Conservation (phyloP, 306 rosid genomes). For the Arachis stenosperma region DNA sequence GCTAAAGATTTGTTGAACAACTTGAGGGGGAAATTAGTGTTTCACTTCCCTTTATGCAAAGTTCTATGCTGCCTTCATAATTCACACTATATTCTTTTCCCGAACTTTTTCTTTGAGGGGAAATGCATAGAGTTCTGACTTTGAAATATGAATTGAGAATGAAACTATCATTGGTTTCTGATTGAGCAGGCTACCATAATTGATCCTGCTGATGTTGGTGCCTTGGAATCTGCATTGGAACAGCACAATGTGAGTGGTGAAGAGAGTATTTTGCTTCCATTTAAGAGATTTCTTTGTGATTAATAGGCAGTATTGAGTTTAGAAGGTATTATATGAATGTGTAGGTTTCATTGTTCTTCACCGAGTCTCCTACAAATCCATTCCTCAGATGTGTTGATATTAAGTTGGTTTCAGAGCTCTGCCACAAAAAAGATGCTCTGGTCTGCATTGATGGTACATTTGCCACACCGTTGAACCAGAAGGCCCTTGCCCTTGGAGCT, state of each 20-base stretch:
- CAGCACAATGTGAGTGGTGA: slow-evolving; percentile 63
- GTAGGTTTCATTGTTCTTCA: slow-evolving; percentile 84
- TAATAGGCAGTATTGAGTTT: neutral
- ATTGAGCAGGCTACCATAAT: slow-evolving; percentile 69
- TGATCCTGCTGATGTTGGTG: slow-evolving; percentile 78
- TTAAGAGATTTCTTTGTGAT: neutral
- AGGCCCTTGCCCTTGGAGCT: slow-evolving; percentile 85
- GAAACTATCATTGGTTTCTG: neutral
- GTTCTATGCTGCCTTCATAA: neutral
- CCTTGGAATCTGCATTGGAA: slow-evolving; percentile 70
- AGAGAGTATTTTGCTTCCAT: neutral
- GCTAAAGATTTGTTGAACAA: neutral
- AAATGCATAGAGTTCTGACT: neutral
- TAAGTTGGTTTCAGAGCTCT: slow-evolving; percentile 77
- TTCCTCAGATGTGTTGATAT: slow-evolving; percentile 87
- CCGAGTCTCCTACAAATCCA: slow-evolving; percentile 95
- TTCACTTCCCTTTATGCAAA: slow-evolving; percentile 7
- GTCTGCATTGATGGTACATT: slow-evolving; percentile 93
- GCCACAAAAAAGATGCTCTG: slow-evolving; percentile 76
- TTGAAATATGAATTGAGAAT: neutral
- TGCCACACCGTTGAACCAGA: slow-evolving; percentile 89
- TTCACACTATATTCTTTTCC: neutral
- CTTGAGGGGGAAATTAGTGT: neutral
- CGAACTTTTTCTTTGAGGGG: neutral
- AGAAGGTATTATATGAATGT: slow-evolving; percentile 24